Conservation (phyloP, 176 grass and related monocot species). For the Cymbopogon citratus region DNA sequence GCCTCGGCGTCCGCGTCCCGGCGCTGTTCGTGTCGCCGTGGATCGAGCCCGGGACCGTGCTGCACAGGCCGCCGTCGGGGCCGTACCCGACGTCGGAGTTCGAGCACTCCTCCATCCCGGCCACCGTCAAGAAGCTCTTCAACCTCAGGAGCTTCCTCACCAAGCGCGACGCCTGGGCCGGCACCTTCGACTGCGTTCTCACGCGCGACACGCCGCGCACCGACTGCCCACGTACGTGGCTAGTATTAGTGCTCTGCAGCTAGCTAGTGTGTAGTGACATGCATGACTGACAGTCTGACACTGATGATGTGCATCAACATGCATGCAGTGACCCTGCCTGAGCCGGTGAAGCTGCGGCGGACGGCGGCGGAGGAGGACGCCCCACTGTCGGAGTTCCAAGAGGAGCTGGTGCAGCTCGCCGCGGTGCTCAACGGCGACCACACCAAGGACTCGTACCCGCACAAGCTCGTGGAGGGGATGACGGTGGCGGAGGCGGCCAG, state of each 20-base stretch:
- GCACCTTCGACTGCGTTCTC: conserved; percentile 66
- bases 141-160: conserved; percentile 70
- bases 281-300: too few relatives aligned
- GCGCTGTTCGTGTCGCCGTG: conserved; percentile 69
- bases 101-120: conserved; percentile 84
- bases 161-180: conserved; percentile 69
- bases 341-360: conserved; percentile 50
- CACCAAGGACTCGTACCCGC: conserved; percentile 40
- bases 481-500: conserved; percentile 54
- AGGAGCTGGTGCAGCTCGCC: conserved; percentile 59
- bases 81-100: conserved; percentile 57
- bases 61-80: conserved; percentile 42
- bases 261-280: too few relatives aligned
- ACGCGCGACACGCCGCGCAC: conserved; percentile 54
- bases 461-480: conserved; percentile 67
- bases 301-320: too few relatives aligned
- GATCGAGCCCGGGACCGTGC: conserved; percentile 65
- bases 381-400: conserved; percentile 56
- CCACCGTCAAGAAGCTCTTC: conserved; percentile 83
- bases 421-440: conserved; percentile 65
- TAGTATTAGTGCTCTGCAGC: too few relatives aligned
- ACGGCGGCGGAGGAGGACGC: conserved; percentile 36
- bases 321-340: conserved; percentile 34
- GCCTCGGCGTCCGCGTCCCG: conserved; percentile 75
- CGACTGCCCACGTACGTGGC: conserved; percentile 43